phyloP scores from a whole-genome alignment of 2,329 filamentous ascomycete species.

The Aschersonia sp. region DNA sequence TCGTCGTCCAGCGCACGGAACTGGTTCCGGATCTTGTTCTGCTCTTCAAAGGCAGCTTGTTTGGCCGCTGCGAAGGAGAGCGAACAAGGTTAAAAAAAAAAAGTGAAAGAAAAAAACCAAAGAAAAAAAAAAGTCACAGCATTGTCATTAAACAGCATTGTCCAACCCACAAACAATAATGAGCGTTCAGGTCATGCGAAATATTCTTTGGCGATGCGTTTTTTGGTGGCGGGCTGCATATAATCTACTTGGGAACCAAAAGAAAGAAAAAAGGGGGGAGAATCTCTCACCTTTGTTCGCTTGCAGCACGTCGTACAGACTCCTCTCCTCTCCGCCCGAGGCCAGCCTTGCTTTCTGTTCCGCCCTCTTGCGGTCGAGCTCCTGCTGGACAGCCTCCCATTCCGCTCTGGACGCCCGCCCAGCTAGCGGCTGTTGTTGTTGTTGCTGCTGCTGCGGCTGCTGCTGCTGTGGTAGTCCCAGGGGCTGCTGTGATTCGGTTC shows the following conservation, averaged over 20 bases:
- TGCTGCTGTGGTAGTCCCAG: no score
- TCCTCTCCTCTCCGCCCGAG: slow-evolving; percentile 34
- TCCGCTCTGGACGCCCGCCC: slow-evolving; percentile 19
- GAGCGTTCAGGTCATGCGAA: no score
- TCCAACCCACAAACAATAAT: no score
- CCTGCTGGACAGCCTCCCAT: slow-evolving; percentile 50
- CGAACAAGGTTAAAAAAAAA: no score
- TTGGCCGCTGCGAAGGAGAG: slow-evolving; percentile 47
- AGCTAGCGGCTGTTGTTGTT: background rate
- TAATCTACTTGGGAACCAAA: no score
- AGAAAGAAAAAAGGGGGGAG: background rate
- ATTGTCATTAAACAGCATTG: no score
- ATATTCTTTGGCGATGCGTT: no score
- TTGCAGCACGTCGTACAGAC: slow-evolving; percentile 60
- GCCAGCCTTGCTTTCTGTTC: slow-evolving; percentile 30
- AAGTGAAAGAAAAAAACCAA: background rate
- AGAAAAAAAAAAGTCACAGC: no score
- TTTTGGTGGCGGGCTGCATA: no score
- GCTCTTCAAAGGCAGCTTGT: slow-evolving; percentile 69
- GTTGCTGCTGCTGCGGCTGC: no score
- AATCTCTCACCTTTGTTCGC: slow-evolving; percentile 60
- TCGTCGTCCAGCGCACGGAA: slow-evolving; percentile 66
- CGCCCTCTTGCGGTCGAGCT: slow-evolving; percentile 44
- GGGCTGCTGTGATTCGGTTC: no score
- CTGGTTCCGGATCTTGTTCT: slow-evolving; percentile 57